phyloP scores from a whole-genome alignment of 2,329 filamentous ascomycete genomes.

The Claviceps spartinae region DNA sequence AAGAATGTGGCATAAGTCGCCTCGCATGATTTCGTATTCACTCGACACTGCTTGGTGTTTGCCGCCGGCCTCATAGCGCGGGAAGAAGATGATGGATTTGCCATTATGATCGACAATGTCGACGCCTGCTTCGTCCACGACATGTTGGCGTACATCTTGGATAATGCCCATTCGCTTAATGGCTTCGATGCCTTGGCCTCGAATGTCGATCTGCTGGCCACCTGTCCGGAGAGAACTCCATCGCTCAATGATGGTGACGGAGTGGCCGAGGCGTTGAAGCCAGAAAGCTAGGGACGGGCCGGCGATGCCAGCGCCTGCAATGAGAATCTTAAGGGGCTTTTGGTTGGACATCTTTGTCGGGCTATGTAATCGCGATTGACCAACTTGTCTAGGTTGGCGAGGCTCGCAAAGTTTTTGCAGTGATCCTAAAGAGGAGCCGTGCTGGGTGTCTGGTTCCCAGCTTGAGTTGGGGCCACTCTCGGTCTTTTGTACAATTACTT shows the following conservation, averaged over 20 bases:
- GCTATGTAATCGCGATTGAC: no score
- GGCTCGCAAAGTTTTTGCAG: no score
- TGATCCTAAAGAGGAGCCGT: no score
- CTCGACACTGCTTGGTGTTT: slow-evolving; percentile 23
- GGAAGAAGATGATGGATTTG: slow-evolving; percentile 22
- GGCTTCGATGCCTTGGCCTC: slow-evolving; percentile 26
- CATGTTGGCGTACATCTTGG: slow-evolving; percentile 18
- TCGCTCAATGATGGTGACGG: slow-evolving; percentile 27
- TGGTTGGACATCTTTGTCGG: neutral
- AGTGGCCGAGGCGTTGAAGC: slow-evolving; percentile 16
- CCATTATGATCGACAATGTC: slow-evolving; percentile 29
- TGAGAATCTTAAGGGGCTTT: slow-evolving; percentile 10
- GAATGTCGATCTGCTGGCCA: slow-evolving; percentile 34
- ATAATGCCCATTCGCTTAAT: slow-evolving; percentile 27
- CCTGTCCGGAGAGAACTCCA: slow-evolving; percentile 15
- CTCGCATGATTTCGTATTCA: slow-evolving; percentile 43
- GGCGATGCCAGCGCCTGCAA: slow-evolving; percentile 21
- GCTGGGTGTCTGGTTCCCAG: no score
- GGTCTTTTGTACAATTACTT: no score
- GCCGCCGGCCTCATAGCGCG: slow-evolving; percentile 7
- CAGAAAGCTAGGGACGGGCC: slow-evolving; percentile 19
- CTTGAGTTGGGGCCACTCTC: no score
- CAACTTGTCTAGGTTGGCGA: no score
- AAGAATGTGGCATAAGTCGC: slow-evolving; percentile 32
- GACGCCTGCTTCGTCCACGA: slow-evolving; percentile 36